Percentiles rank a stretch among this genome's conserved stretches.
These are phyloP conservation scores for Conticribra guillardii DNA, from an alignment of 108 stramenopile species.

Conservation along the genomic window DNA sequence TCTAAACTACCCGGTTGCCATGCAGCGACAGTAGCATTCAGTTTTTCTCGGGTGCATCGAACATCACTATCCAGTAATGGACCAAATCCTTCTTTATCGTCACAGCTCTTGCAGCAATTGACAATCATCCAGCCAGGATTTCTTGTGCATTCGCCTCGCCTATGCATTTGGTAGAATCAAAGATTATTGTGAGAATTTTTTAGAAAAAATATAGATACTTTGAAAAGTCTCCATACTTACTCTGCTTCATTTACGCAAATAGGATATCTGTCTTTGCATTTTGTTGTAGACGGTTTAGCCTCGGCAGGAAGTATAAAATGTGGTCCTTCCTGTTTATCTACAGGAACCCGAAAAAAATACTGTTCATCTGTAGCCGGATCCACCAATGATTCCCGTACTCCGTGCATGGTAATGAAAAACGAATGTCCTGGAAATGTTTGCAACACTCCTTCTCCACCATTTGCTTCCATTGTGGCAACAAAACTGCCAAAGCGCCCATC, in stretches of 20 bases:
- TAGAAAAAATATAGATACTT: background rate
- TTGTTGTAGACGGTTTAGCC: slow-evolving; percentile 34
- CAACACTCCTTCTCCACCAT: slow-evolving; percentile 10
- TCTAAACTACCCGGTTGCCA: slow-evolving; percentile 37
- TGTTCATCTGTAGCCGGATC: slow-evolving; percentile 47
- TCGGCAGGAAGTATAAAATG: slow-evolving; percentile 30
- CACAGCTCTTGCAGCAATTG: slow-evolving; percentile 63
- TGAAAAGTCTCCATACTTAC: background rate
- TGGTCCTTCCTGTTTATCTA: slow-evolving; percentile 2
- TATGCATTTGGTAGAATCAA: too few relatives aligned
- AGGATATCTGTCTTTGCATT: slow-evolving; percentile 47
- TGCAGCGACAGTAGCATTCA: slow-evolving; percentile 46
- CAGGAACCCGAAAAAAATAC: slow-evolving; percentile 24
- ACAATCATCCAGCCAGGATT: slow-evolving; percentile 75
- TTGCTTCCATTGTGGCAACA: slow-evolving; percentile 16
- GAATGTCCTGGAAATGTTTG: slow-evolving; percentile 27
- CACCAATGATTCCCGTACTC: slow-evolving; percentile 44
- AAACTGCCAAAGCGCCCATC: slow-evolving; percentile 45
- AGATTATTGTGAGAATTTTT: too few relatives aligned
- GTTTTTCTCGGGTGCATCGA: slow-evolving; percentile 29
- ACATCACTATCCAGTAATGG: slow-evolving; percentile 34
- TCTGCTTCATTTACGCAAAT: slow-evolving; percentile 52
- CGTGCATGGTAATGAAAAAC: slow-evolving; percentile 48
- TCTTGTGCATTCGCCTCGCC: slow-evolving; percentile 53
- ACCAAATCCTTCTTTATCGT: slow-evolving; percentile 43